phyloP scores from a whole-genome alignment of 2,329 filamentous ascomycete genomes.

The Cladosporium sp. region DNA sequence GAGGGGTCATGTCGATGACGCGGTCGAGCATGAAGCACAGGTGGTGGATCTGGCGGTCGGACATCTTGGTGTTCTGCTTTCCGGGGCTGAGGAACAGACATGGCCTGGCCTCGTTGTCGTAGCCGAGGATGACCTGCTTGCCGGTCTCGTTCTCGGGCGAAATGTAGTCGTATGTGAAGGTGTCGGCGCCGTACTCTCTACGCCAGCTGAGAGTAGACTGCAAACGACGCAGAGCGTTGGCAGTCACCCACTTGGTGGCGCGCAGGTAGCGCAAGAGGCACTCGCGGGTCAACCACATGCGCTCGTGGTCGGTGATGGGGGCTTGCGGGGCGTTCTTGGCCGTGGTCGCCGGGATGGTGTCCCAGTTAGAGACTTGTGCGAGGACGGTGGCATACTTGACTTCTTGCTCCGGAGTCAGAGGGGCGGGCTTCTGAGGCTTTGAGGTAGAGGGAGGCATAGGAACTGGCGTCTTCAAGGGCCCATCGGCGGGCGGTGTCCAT shows the following conservation, averaged over 20 bases:
- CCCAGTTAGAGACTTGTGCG: slow-evolving; percentile 68
- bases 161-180: slow-evolving; percentile 81
- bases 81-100: slow-evolving; percentile 89
- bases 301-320: slow-evolving; percentile 75
- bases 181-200: slow-evolving; percentile 81
- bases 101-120: slow-evolving; percentile 79
- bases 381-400: slow-evolving; percentile 80
- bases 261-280: slow-evolving; percentile 91
- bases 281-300: slow-evolving; percentile 87
- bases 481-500: slow-evolving; percentile 31
- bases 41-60: slow-evolving; percentile 85
- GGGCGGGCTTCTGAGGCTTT: slow-evolving; percentile 56
- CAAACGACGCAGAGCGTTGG: slow-evolving; percentile 75
- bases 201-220: slow-evolving; percentile 83
- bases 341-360: slow-evolving; percentile 64
- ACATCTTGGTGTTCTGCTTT: slow-evolving; percentile 86
- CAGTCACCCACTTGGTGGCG: slow-evolving; percentile 84
- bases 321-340: slow-evolving; percentile 58
- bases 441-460: slow-evolving; percentile 47
- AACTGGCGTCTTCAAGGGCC: slow-evolving; percentile 37
- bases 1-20: slow-evolving; percentile 80
- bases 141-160: slow-evolving; percentile 93
- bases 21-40: slow-evolving; percentile 95
- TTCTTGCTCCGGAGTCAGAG: slow-evolving; percentile 74
- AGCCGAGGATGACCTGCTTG: slow-evolving; percentile 88